Conservation (phyloP, 805 yeast species). For the Sugiyamaella chiloensis region DNA sequence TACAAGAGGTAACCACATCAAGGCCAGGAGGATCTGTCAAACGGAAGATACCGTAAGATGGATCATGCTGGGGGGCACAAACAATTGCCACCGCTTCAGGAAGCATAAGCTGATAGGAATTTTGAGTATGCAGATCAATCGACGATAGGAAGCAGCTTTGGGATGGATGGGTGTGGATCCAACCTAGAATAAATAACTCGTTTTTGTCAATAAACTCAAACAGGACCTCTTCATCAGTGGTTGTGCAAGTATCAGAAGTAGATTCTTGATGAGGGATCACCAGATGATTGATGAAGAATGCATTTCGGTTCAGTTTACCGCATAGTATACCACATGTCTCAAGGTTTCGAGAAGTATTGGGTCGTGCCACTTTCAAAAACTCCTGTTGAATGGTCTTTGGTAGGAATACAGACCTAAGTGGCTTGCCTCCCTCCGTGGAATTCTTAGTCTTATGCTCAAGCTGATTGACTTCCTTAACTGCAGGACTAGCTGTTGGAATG, state of each 20-base stretch:
- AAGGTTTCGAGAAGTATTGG: conserved; percentile 48
- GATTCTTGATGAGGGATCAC: conserved; percentile 62
- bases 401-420: conserved; percentile 50
- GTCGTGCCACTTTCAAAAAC: conserved; percentile 47
- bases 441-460: conserved; percentile 30
- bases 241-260: conserved; percentile 60
- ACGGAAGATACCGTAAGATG: conserved; percentile 55
- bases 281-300: conserved; percentile 59
- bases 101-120: conserved; percentile 64
- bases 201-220: conserved; percentile 54
- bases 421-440: conserved; percentile 54
- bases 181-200: conserved; percentile 62
- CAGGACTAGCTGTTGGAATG: conserved; percentile 5
- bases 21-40: conserved; percentile 66
- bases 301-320: conserved; percentile 58
- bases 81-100: conserved; percentile 69
- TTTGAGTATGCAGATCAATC: conserved; percentile 65
- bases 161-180: conserved; percentile 76
- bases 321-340: conserved; percentile 69
- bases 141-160: conserved; percentile 68
- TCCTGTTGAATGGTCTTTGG: conserved; percentile 43
- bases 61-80: conserved; percentile 52
- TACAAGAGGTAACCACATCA: conserved; percentile 51
- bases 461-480: background rate
- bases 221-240: conserved; percentile 56